A percentile compares a stretch with the other conserved stretches of the same genome.
Evolutionary conservation across 768 basidiomycete species (phyloP).

Genomic region (Xanthoconium stramineum): DNA sequence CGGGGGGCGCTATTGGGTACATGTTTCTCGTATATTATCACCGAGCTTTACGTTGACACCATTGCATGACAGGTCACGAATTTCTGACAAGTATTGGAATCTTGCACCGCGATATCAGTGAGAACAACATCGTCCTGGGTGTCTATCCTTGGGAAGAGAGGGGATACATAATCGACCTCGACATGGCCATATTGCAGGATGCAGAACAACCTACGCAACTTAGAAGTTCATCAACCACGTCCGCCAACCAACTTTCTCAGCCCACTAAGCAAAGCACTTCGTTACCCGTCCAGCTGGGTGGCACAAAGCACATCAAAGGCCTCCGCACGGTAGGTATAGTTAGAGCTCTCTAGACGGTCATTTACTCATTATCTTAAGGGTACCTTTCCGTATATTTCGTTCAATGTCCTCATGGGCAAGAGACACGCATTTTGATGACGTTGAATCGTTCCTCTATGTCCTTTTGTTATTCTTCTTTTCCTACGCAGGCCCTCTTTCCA

Average conservation of each 20-base stretch:
- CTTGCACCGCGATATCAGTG: not conserved
- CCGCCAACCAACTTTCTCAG: not conserved
- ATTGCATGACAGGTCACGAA: not conserved
- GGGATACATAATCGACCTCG: constrained; percentile 34
- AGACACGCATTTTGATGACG: constrained; percentile 1
- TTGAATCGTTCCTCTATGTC: constrained; percentile 13
- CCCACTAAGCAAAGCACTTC: no score
- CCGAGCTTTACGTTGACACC: no score
- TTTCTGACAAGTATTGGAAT: not conserved
- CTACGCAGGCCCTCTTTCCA: not conserved
- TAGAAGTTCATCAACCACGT: not conserved
- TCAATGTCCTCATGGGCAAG: not conserved
- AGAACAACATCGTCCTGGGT: not conserved
- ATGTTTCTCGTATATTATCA: not conserved
- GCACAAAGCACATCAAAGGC: not conserved
- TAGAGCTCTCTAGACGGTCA: no score
- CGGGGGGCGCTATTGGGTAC: not conserved
- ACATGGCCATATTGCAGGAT: constrained; percentile 12
- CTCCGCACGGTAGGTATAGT: not conserved
- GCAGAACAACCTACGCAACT: not conserved
- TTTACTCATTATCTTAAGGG: not conserved
- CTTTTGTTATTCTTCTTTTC: constrained; percentile 2
- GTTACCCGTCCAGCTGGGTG: not conserved
- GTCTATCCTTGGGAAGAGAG: not conserved
- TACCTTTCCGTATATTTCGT: not conserved